A percentile compares a stretch with the other conserved stretches of the same genome.
Evolutionary conservation across 352 stramenopile genomes (phyloP).

Genomic region (Peronospora belbahrii): DNA sequence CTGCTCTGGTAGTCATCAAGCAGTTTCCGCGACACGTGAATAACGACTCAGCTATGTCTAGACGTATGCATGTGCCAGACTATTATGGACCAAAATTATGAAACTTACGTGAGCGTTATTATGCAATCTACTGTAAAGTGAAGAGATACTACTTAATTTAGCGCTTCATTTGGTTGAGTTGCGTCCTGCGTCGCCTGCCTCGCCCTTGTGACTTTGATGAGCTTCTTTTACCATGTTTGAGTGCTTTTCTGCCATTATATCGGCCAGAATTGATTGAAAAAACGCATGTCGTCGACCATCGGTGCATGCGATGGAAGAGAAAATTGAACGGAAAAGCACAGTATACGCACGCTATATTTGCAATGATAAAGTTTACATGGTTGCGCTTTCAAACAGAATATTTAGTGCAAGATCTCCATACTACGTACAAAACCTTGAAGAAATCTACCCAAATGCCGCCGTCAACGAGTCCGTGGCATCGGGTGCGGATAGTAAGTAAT

Average conservation of each 20-base stretch:
- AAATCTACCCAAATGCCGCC: conserved; percentile 34
- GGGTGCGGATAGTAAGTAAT: conserved; percentile 53
- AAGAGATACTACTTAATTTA: conserved; percentile 78
- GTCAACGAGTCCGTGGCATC: conserved; percentile 50
- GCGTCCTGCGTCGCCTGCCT: conserved; percentile 26
- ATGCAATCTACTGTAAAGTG: conserved; percentile 25
- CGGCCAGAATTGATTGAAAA: conserved; percentile 55
- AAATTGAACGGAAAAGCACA: background rate
- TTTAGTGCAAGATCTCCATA: conserved; percentile 16
- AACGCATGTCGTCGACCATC: conserved; percentile 67
- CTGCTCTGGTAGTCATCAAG: too few relatives aligned
- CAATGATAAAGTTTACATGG: conserved; percentile 35
- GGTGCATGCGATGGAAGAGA: conserved; percentile 8
- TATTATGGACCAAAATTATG: background rate
- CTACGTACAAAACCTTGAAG: conserved; percentile 27
- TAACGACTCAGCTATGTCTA: background rate
- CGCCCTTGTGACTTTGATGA: conserved; percentile 30
- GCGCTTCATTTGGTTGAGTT: conserved; percentile 72
- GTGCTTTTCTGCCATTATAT: conserved; percentile 45
- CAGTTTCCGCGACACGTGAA: background rate
- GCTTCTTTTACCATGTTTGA: conserved; percentile 39
- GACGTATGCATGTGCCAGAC: background rate
- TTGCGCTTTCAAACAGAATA: conserved; percentile 27
- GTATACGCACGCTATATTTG: background rate
- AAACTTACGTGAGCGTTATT: background rate